Conservation (phyloP, 1,284 basidiomycete species). For the Pascua sp. region DNA sequence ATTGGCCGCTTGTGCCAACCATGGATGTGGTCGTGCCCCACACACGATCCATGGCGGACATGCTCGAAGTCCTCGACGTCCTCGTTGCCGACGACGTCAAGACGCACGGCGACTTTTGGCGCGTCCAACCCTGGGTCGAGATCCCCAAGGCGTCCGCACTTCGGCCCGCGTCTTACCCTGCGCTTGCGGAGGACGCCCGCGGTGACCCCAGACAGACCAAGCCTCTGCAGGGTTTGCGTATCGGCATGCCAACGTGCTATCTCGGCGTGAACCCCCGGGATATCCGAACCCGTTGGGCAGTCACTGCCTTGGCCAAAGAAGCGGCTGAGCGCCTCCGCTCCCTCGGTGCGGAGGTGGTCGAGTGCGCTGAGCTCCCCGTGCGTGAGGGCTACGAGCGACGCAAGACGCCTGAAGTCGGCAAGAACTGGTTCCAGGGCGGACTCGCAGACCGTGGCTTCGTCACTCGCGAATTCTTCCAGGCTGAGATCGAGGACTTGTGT, state of each 20-base stretch:
- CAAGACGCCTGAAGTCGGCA: not conserved
- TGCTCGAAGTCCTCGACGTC: slow-evolving; percentile 5
- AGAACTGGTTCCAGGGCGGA: slow-evolving; percentile 9
- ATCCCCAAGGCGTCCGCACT: slow-evolving; percentile 1
- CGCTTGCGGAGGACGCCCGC: not conserved
- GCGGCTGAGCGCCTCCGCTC: not conserved
- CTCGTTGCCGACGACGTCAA: slow-evolving; percentile 7
- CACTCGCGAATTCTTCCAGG: not conserved
- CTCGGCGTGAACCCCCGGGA: not conserved
- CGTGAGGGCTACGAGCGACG: slow-evolving; percentile 3
- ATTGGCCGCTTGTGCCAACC: slow-evolving; percentile 11
- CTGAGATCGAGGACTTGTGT: slow-evolving; percentile 1
- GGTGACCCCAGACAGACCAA: too few relatives aligned
- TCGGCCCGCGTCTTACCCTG: slow-evolving; percentile 1
- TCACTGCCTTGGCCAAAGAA: not conserved
- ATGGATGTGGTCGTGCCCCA: slow-evolving; percentile 15
- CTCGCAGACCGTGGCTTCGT: slow-evolving; percentile 4
- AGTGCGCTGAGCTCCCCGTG: slow-evolving; percentile 3
- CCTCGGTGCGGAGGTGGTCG: slow-evolving; percentile 11
- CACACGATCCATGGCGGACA: slow-evolving; percentile 10
- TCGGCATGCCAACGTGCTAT: slow-evolving; percentile 6
- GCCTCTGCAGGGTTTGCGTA: slow-evolving; percentile 3
- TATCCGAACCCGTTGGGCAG: slow-evolving; percentile 1
- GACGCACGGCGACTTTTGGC: slow-evolving; percentile 10
- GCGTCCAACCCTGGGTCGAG: not conserved